Base-by-base conservation (phyloP, 2,329 filamentous ascomycete species). In the Phyllachora maydis region DNA sequence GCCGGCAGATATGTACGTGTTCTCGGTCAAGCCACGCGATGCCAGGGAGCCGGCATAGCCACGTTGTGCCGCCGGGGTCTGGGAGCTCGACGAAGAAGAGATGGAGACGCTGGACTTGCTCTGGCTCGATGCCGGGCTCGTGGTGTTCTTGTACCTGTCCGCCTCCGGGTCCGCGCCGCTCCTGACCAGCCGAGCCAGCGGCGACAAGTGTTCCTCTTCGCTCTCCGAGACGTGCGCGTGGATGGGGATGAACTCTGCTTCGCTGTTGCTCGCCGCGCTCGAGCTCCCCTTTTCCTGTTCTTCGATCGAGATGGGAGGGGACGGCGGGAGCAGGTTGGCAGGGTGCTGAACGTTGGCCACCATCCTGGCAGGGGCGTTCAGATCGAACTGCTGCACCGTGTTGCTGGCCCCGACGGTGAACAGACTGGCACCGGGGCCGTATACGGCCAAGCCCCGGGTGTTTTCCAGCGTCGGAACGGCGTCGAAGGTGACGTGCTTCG, bases 401-500 rank as follows among this genome's bases (percentile, higher is more conserved):
- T 85, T 73, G 35, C 85, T 81, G 19, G 73, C 70, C 2, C 83
- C 81, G 11, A 95, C 54, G 0, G 85, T 93, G 49, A 98, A 98
- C 13, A 98, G 60, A 5, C 67, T 77, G n/a, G 85, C 85, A 5
- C 76, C 82, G 1, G 83, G 75, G 2, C 85, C 88, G 45, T 88
- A 91, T 30, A 83, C 75, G 21, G 83, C 75, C 20, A 98, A 62
- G 10, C 79, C 85, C 31, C 66, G 65, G 28, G 93, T 65, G 33
- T 74, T 69, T 18, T 88, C 73, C 5, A 83, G 59, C 2, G 82
- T 93, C 5, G 83, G 82, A 27, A 95, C 77, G 28, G 66, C 63
- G 39, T 93, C 83, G 46, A 71, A 90, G 3, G 81, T 83, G 35
- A 98, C 82, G 41, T 91, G 74, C 45, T 95, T 95, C n/a, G 88